These are phyloP conservation scores for Pyricularia pennisetigena DNA, from an alignment of 2,329 filamentous ascomycete genomes.

Conservation along the genomic window DNA sequence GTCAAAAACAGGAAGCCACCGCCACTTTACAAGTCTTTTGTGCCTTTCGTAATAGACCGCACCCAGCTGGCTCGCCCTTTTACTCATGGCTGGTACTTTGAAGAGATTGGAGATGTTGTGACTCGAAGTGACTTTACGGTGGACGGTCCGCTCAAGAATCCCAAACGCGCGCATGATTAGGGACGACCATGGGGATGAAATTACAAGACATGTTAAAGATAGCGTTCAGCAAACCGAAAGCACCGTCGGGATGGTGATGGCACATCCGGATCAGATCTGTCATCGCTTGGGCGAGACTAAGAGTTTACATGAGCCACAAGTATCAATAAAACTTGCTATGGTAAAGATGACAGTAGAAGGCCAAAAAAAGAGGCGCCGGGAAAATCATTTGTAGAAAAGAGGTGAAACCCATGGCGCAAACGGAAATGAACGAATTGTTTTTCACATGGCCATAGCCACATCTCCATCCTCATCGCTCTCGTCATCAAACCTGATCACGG, in stretches of 20 bases:
- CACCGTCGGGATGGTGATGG: neutral
- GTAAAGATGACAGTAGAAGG: neutral
- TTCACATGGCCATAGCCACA: neutral
- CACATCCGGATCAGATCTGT: neutral
- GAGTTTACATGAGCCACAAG: neutral
- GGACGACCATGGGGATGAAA: too few species aligned
- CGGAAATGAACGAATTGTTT: neutral
- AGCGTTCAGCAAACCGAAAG: too few species aligned
- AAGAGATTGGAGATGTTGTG: too few species aligned
- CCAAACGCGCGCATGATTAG: neutral
- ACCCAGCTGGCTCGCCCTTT: too few species aligned
- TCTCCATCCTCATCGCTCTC: conserved; percentile 1
- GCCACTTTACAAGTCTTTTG: neutral
- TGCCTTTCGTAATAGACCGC: too few species aligned
- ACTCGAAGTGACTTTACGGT: too few species aligned
- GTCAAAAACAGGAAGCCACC: neutral
- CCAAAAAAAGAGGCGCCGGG: neutral
- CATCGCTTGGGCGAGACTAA: neutral
- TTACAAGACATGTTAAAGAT: too few species aligned
- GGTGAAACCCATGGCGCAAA: neutral
- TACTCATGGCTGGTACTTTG: too few species aligned
- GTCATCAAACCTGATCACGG: neutral
- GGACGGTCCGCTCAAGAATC: neutral
- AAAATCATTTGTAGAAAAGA: neutral
- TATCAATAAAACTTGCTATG: neutral